phyloP scores from a whole-genome alignment of 192 early-diverging fungal genomes.

The Podila clonocystis region DNA sequence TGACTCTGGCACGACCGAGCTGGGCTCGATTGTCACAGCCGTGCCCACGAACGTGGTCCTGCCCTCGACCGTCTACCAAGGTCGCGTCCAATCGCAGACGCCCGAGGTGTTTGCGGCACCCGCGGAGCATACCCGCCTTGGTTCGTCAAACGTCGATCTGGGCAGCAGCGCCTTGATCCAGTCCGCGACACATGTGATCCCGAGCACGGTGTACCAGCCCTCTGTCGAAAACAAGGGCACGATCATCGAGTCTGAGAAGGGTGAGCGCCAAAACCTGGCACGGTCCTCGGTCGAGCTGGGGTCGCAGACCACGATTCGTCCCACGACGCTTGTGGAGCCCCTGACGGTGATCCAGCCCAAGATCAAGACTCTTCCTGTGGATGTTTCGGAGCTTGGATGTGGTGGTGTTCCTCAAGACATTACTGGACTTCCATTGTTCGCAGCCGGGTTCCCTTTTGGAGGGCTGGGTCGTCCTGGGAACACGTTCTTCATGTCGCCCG shows the following conservation, averaged over 20 bases:
- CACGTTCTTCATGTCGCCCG: not conserved
- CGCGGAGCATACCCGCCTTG: constrained; percentile 3
- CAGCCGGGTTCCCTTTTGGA: too few species aligned
- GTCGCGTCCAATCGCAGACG: constrained; percentile 17
- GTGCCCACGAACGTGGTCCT: constrained; percentile 14
- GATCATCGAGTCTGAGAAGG: constrained; percentile 4
- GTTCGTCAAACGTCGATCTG: constrained; percentile 12
- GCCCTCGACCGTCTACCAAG: constrained; percentile 36
- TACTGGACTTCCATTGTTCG: not conserved
- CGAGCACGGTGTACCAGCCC: constrained; percentile 25
- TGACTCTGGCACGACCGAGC: constrained; percentile 4
- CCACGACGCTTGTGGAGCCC: constrained; percentile 29
- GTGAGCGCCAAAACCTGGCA: constrained; percentile 1
- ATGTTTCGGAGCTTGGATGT: not conserved
- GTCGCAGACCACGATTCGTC: constrained; percentile 22
- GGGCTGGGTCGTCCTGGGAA: not conserved
- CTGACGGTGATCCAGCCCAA: constrained; percentile 38
- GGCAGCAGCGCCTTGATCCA: constrained; percentile 15
- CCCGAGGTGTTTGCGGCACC: constrained; percentile 16
- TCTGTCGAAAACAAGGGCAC: constrained; percentile 30
- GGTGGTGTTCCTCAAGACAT: too few species aligned
- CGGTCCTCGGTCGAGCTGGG: constrained; percentile 21
- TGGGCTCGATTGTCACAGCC: constrained; percentile 25
- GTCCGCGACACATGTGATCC: constrained; percentile 27
- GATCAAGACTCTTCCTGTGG: constrained; percentile 19